Conservation (phyloP, 2,329 filamentous ascomycete genomes). For the Bisporella sp. region DNA sequence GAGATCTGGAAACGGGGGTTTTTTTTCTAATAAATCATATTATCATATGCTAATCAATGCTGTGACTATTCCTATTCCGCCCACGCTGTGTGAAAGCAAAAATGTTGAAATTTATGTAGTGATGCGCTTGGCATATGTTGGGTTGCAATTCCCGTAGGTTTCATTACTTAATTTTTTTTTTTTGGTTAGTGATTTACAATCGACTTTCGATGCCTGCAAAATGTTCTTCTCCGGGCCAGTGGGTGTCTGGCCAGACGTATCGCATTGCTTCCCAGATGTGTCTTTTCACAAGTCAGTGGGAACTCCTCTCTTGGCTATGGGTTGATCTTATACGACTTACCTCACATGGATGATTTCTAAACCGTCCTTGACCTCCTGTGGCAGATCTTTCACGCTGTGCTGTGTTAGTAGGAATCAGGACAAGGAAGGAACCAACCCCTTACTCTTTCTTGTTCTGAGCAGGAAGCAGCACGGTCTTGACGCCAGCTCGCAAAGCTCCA, state of each 20-base stretch:
- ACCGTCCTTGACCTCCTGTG: conserved; percentile 79
- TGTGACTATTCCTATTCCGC: too few relatives aligned
- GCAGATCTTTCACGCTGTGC: conserved; percentile 66
- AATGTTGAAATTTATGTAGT: too few relatives aligned
- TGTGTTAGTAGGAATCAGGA: neutral
- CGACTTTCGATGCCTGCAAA: conserved; percentile 70
- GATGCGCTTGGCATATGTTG: too few relatives aligned
- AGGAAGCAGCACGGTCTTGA: conserved; percentile 88
- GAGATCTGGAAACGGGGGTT: too few relatives aligned
- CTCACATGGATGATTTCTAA: conserved; percentile 84
- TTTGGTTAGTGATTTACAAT: conserved; percentile 43
- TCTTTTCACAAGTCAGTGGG: conserved; percentile 35
- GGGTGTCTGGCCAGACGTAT: conserved; percentile 82
- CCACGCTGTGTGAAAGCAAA: too few relatives aligned
- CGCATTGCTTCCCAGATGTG: conserved; percentile 94
- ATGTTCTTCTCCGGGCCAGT: conserved; percentile 71
- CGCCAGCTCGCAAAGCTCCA: conserved; percentile 83
- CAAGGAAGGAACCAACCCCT: conserved; percentile 5
- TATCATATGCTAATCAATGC: too few relatives aligned
- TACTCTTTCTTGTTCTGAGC: conserved; percentile 81
- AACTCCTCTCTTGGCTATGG: conserved; percentile 2
- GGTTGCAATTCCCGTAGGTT: too few relatives aligned
- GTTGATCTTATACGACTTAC: conserved; percentile 41
- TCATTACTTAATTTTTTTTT: too few relatives aligned
- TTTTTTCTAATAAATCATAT: too few relatives aligned